Evolutionary conservation across 2,329 filamentous ascomycete species (phyloP), one percentile per base, ranked within the genome.

Genomic region (Colletotrichum echinochloae): DNA sequence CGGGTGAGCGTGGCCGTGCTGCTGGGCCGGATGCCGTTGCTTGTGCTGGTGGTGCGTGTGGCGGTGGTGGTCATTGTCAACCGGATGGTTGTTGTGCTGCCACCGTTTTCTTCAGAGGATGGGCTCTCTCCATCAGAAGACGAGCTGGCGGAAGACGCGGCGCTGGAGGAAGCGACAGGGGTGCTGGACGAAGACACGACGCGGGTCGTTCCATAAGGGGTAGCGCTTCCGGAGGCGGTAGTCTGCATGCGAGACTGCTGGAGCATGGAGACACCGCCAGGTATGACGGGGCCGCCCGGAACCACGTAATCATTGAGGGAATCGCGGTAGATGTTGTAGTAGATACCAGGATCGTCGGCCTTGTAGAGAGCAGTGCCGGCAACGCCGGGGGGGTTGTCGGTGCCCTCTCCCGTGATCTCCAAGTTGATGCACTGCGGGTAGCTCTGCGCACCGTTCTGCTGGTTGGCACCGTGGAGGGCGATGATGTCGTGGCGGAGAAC

Each of bases 381-480:
- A 30, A 82, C 82, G 65, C 88, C 88, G 39, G 77, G 74, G 8
- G 82, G 81, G 70, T 79, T 81, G 56, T 81, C 83, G 64, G 85
- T 84, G 46, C 87, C 86, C 26, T 78, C 77, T 64, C 87, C 86
- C 49, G 83, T 85, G 73, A 90, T 81, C 73, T 87, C 82, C 67
- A 90, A 77, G 80, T 90, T 89, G 76, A 88, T 80, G 77, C 88
- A 86, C 74, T 85, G 83, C 39, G 83, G 84, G 75, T 86, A 86
- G 75, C 82, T 82, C 77, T 86, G 83, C 44, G 84, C 83, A 16
- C 84, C 83, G 73, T 83, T 77, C 48, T 74, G 61, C 48, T 83
- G 78, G 3, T 74, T 79, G 20, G 85, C 84, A 41, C 79, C 81
- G 78, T 88, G 86, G 6, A 88, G 82, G 26, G 83, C 85, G 65